Conservation (phyloP, 2,329 filamentous ascomycete genomes). For the Thermochaetoides dissita region DNA sequence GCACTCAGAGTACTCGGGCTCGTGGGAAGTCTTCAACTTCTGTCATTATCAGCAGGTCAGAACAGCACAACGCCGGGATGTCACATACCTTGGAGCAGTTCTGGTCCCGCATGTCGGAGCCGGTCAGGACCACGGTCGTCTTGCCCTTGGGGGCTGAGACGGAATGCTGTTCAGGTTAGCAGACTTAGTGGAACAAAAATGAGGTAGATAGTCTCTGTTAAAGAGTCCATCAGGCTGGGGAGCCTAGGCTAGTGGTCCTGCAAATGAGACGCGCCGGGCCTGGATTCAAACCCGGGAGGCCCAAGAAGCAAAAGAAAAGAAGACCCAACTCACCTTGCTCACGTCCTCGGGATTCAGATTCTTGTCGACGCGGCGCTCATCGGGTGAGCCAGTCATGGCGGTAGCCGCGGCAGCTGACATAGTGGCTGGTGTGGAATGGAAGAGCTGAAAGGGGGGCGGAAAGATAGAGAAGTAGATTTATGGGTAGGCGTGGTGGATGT, state of each 20-base stretch:
- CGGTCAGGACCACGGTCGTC: constrained; percentile 34
- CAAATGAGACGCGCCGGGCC: too few relatives aligned
- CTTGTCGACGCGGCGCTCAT: constrained; percentile 21
- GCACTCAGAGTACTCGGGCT: constrained; percentile 13
- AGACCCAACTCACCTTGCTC: constrained; percentile 22
- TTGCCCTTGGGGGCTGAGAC: constrained; percentile 19
- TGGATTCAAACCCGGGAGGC: too few relatives aligned
- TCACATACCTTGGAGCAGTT: constrained; percentile 35
- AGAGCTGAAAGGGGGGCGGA: not conserved
- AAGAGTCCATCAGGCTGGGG: too few relatives aligned
- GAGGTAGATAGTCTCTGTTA: not conserved
- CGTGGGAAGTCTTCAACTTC: constrained; percentile 36
- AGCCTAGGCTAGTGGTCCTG: too few relatives aligned
- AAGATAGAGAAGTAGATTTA: not conserved
- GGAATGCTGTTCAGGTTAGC: constrained; percentile 8
- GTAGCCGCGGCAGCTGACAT: constrained; percentile 25
- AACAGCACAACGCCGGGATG: too few relatives aligned
- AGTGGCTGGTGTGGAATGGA: constrained; percentile 8
- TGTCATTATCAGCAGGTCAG: constrained; percentile 19
- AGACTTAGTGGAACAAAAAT: not conserved
- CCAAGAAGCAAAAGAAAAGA: constrained; percentile 6
- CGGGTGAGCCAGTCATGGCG: constrained; percentile 28
- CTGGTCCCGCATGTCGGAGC: constrained; percentile 43
- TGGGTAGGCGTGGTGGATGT: not conserved
- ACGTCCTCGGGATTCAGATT: constrained; percentile 26